Base-by-base conservation (phyloP, 257 asterid genomes). In the Ilex asprella region DNA sequence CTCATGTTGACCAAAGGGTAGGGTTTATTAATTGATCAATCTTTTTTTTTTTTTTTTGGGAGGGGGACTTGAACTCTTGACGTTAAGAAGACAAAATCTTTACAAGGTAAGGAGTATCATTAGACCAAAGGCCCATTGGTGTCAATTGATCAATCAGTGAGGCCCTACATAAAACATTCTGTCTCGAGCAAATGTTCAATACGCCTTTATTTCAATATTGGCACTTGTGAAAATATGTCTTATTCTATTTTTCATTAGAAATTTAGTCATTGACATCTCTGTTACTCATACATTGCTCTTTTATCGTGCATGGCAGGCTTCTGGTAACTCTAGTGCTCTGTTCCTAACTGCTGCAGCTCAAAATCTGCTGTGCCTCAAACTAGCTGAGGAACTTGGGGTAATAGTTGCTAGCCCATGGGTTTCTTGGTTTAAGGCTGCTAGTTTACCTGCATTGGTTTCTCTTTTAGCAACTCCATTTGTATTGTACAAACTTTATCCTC, bases 291-390 rank as follows among this genome's bases (percentile, higher is more conserved):
- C 79, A 67, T 64, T 69, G 51, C 67, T 70, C 27, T 65, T 64
- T 73, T 75, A 55, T 72, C 74, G 52, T 77, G 73, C 71, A 49
- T 77, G 74, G 62, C 98, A 91, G 98, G 81, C 79, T 73, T 84
- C 95, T 65, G n/a, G 52, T 46, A 46, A 46, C 52, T 10, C 52
- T 0, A 46, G n/a, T 46, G 52, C 52, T 46, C 52, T 46, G 13
- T 46, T 46, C 52, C n/a, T 46, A 10, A 46, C 52, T 46, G 52
- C 52, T 46, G n/a, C 52, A 46, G 52, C 52, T 10, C 52, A 46
- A 14, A 46, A 46, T 12, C 13, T 46, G 13, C 13, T 46, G 3
- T 46, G 52, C n/a, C 6, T 46, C n/a, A 46, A 46, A 10, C n/a
- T 46, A 10, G 52, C n/a, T 2, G 52, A 46, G 52, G 52, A 14